phyloP scores from a whole-genome alignment of 345 rosid genomes.

The Citrus sp. region DNA sequence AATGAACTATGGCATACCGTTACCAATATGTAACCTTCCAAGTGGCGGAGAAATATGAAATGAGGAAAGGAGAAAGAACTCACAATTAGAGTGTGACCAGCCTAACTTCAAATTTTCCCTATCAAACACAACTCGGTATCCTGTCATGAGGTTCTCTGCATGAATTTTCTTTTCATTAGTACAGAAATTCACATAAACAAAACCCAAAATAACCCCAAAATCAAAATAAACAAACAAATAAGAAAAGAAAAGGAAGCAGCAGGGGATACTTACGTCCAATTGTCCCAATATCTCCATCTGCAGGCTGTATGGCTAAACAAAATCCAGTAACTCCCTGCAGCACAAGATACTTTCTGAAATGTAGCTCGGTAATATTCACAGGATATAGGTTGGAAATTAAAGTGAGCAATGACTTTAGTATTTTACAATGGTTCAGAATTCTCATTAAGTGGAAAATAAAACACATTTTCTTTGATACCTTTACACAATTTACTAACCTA shows the following conservation, averaged over 20 bases:
- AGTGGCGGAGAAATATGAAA: background rate
- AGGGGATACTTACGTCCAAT: slow-evolving; percentile 62
- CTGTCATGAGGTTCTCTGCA: slow-evolving; percentile 89
- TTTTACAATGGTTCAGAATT: background rate
- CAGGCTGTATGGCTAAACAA: slow-evolving; percentile 71
- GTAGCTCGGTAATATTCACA: background rate
- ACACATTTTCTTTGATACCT: too few relatives aligned
- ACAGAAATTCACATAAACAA: too few relatives aligned
- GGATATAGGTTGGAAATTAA: background rate
- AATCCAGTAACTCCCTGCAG: slow-evolving; percentile 51
- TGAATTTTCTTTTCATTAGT: background rate
- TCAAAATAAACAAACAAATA: too few relatives aligned
- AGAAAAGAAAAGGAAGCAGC: background rate
- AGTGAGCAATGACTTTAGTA: background rate
- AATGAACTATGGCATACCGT: too few relatives aligned
- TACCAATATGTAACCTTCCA: background rate
- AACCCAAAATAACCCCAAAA: too few relatives aligned
- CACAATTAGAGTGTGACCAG: slow-evolving; percentile 83
- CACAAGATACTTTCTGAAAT: background rate
- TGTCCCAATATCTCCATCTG: slow-evolving; percentile 52
- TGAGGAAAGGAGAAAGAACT: slow-evolving; percentile 22
- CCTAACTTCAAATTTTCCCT: slow-evolving; percentile 76
- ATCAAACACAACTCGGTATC: slow-evolving; percentile 76
- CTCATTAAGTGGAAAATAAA: background rate
- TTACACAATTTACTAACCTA: background rate